These are phyloP conservation scores for Chalara sp. DNA, from an alignment of 2,329 filamentous ascomycete species.

Conservation along the genomic window DNA sequence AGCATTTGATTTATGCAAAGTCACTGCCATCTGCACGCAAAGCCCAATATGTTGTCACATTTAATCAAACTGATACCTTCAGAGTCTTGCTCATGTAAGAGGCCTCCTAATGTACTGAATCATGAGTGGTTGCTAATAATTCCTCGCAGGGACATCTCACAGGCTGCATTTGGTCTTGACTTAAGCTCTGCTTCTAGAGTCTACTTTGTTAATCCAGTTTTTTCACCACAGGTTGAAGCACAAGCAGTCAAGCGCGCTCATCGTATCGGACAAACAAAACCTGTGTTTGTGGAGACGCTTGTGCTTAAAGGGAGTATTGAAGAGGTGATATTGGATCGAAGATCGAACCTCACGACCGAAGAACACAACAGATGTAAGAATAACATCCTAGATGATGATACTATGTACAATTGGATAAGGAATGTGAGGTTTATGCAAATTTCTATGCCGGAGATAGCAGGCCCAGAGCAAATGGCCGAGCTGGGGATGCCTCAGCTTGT, in stretches of 20 bases:
- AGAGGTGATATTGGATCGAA: constrained; percentile 70
- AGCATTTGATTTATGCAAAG: constrained; percentile 62
- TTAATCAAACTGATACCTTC: constrained; percentile 44
- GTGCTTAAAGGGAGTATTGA: constrained; percentile 77
- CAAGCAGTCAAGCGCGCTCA: constrained; percentile 89
- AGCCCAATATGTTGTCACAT: constrained; percentile 70
- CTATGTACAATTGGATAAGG: constrained; percentile 54
- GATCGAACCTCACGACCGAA: constrained; percentile 66
- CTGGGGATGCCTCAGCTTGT: constrained; percentile 40
- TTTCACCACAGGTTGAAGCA: constrained; percentile 77
- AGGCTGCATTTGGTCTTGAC: constrained; percentile 83
- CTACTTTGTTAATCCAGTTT: constrained; percentile 83
- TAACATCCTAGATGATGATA: constrained; percentile 46
- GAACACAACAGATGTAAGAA: constrained; percentile 50
- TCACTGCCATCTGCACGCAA: constrained; percentile 53
- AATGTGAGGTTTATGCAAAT: constrained; percentile 40
- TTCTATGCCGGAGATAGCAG: constrained; percentile 17
- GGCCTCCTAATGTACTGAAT: no score
- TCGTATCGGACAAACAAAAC: constrained; percentile 73
- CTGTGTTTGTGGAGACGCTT: constrained; percentile 79
- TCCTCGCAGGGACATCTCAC: constrained; percentile 55
- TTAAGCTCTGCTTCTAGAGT: constrained; percentile 77
- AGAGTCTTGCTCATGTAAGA: constrained; percentile 68
- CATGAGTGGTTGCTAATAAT: no score
- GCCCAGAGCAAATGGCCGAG: constrained; percentile 40